Percentiles rank a stretch among this genome's conserved stretches.
These are phyloP conservation scores for Fusarium sp. DNA, from an alignment of 2,329 filamentous ascomycete species.

Conservation along the genomic window DNA sequence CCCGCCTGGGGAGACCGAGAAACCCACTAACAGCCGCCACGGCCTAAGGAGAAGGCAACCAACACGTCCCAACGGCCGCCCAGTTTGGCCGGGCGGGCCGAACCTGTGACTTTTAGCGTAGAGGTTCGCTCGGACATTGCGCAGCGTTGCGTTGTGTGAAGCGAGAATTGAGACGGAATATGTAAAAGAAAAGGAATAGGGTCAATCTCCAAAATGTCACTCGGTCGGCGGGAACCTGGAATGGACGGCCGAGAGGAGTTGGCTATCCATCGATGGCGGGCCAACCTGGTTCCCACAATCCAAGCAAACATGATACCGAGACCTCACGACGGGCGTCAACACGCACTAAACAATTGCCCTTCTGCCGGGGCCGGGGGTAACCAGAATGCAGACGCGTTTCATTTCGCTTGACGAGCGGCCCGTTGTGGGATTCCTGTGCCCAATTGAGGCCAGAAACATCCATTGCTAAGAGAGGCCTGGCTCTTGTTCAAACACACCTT, in stretches of 20 bases:
- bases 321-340: not conserved
- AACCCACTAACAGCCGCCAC: slow-evolving; percentile 32
- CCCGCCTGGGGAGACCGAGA: slow-evolving; percentile 22
- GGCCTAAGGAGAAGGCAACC: slow-evolving; percentile 12
- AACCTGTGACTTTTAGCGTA: slow-evolving; percentile 22
- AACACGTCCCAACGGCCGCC: slow-evolving; percentile 25
- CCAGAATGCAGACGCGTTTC: not conserved
- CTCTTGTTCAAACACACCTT: not conserved
- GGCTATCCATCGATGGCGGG: not conserved
- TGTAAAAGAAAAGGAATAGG: slow-evolving; percentile 6
- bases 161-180: not conserved
- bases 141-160: not conserved
- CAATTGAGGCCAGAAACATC: not conserved
- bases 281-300: slow-evolving; percentile 3
- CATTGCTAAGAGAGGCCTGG: not conserved
- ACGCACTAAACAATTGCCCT: not conserved
- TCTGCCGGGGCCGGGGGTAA: not conserved
- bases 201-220: slow-evolving; percentile 5
- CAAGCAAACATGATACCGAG: not conserved
- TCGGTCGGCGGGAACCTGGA: not conserved
- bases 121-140: slow-evolving; percentile 1
- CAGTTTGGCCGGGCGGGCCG: slow-evolving; percentile 36
- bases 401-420: not conserved
- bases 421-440: not conserved
- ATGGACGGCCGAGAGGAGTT: not conserved